Evolutionary conservation across 2,329 filamentous ascomycete species (phyloP), one percentile per base, ranked within the genome.

Genomic region (Curvularia sp.): DNA sequence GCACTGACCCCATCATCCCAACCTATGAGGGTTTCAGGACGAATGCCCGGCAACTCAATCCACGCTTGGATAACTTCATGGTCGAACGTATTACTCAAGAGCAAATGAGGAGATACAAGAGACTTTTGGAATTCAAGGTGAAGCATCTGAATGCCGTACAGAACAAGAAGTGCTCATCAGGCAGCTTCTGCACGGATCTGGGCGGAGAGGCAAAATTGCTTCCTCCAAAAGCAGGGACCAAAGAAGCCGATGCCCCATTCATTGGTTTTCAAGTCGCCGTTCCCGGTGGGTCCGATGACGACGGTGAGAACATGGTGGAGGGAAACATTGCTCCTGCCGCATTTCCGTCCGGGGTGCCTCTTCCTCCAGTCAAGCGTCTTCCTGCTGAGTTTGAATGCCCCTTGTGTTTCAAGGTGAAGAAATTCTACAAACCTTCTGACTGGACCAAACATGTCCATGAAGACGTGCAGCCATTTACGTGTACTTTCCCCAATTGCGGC

Each of bases 381-480:
- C 93, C 93, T 0, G 92, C 93, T 3, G 88, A 94, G 71, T 94
- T 97, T 61, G 93, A 97, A 79, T 97, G 93, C 67, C 89, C 90
- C 38, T 81, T 97, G 22, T 97, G 93, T 79, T 97, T 92, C 80
- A 87, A 89, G 66, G 85, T 88, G 52, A 96, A 95, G 81, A 92
- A 88, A 69, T 93, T 95, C 68, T 86, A 89, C 68, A 97, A 97
- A 76, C 93, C 93, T 15, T 97, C 93, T 0, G 93, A 97, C 77
- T 97, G 93, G 93, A 96, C 93, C 1, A 97, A 97, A 75, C 93
- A 97, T 71, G 91, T 97, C 0, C 92, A 96, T 68, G 93, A 97
- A 77, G 93, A 97, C 73, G 87, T 97, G 0, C 91, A 95, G 73
- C 93, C 93, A 0, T 97, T 97, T 67, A 96, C 92, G 3, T 97